These are phyloP conservation scores for Apostasia ramifera DNA, from an alignment of 106 monocot genomes.

Conservation along the genomic window DNA sequence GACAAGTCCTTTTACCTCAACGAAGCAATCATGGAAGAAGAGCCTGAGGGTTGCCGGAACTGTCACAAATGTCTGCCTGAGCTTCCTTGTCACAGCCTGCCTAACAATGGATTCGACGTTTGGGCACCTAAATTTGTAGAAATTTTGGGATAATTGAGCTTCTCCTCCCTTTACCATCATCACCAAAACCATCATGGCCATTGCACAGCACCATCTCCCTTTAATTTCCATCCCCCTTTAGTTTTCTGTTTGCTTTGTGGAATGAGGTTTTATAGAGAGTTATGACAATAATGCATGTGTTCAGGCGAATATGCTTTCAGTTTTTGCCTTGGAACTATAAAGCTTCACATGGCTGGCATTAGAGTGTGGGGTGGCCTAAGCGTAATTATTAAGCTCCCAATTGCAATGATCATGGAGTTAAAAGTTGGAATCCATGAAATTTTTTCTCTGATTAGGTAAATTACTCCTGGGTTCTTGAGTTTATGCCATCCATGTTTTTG, in stretches of 20 bases:
- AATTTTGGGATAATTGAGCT: slow-evolving; percentile 11
- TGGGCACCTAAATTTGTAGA: slow-evolving; percentile 10
- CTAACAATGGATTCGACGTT: slow-evolving; percentile 46
- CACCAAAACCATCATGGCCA: slow-evolving; percentile 6
- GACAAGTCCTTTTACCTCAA: slow-evolving; percentile 23
- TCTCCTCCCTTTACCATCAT: slow-evolving; percentile 11
- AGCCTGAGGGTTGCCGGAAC: slow-evolving; percentile 53
- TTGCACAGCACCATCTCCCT: not conserved
- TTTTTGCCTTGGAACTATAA: not conserved
- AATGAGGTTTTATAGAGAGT: not conserved
- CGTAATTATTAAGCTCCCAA: not conserved
- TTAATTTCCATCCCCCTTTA: slow-evolving; percentile 9
- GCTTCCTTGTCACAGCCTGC: slow-evolving; percentile 27
- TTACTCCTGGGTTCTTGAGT: too few relatives aligned
- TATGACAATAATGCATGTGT: not conserved
- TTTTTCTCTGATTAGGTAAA: too few relatives aligned
- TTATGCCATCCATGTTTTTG: too few relatives aligned
- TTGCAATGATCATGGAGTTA: too few relatives aligned
- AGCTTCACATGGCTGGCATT: slow-evolving; percentile 5
- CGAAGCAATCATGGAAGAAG: slow-evolving; percentile 94
- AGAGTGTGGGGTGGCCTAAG: not conserved
- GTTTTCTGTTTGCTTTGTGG: too few relatives aligned
- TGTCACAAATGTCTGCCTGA: slow-evolving; percentile 34
- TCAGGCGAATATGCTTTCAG: not conserved
- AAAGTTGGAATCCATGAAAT: too few relatives aligned